These are phyloP conservation scores for Symmetrospora coprosmae DNA, from an alignment of 768 basidiomycete genomes.

Conservation along the genomic window DNA sequence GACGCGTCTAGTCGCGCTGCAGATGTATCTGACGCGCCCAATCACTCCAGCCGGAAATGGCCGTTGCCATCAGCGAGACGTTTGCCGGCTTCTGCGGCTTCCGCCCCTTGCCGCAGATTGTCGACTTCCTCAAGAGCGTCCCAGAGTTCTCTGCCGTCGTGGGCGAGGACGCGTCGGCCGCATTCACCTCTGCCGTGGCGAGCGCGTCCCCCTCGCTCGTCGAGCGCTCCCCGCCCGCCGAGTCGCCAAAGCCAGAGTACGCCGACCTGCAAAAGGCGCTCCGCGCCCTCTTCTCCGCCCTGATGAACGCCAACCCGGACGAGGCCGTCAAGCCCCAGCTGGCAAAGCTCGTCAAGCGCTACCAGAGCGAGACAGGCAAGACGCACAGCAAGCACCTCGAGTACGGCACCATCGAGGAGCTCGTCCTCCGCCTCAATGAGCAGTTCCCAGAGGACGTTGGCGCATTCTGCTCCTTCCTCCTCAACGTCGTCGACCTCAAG, in stretches of 20 bases:
- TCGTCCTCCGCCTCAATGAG: slow-evolving; percentile 46
- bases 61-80: slow-evolving; percentile 80
- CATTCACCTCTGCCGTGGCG: slow-evolving; percentile 46
- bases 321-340: slow-evolving; percentile 46
- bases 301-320: slow-evolving; percentile 63
- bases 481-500: slow-evolving; percentile 67
- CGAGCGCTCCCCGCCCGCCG: slow-evolving; percentile 22
- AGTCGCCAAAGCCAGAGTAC: slow-evolving; percentile 37
- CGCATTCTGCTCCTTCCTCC: slow-evolving; percentile 73
- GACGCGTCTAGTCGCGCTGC: background rate
- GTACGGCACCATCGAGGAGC: slow-evolving; percentile 33
- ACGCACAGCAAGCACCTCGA: slow-evolving; percentile 42
- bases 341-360: slow-evolving; percentile 49
- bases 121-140: slow-evolving; percentile 49
- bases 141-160: slow-evolving; percentile 67
- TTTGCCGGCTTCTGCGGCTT: slow-evolving; percentile 90
- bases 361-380: slow-evolving; percentile 42
- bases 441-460: slow-evolving; percentile 91
- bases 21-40: background rate
- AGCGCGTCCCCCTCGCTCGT: slow-evolving; percentile 36
- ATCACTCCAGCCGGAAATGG: slow-evolving; percentile 65
- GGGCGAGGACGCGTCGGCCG: slow-evolving; percentile 37
- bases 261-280: slow-evolving; percentile 48
- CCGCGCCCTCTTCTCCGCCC: slow-evolving; percentile 59
- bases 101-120: slow-evolving; percentile 61